Evolutionary conservation across 768 basidiomycete species (phyloP), one percentile per base, ranked within the genome.

Genomic region (Pisolithus microcarpus): DNA sequence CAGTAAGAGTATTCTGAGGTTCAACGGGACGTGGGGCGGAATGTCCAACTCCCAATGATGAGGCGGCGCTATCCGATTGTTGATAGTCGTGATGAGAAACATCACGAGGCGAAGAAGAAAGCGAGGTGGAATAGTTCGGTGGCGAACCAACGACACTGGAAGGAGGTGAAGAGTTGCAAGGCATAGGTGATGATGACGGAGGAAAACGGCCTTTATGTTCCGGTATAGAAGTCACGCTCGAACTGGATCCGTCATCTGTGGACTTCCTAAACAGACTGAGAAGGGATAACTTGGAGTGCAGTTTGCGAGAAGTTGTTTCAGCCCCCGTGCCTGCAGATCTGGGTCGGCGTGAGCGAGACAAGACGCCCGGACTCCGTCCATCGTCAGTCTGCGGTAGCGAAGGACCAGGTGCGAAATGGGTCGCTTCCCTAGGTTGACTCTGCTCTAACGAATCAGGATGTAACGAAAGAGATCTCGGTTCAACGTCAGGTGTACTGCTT

Each of bases 201-300:
- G 67, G 60, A 7, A 58, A 54, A 2, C 56, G 63, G 30, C 52
- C 58, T n/a, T 60, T 60, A 9, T 61, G 59, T 45, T 68, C 62
- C n/a, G 70, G 57, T 18, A 56, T 55, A 11, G 65, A 61, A 52
- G 62, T 52, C 62, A 70, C 46, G 69, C 74, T 67, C 10, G 65
- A 67, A 43, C 57, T 56, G 5, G 66, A 69, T 24, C 67, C 64
- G 31, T 70, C 73, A 11, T 65, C 74, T 11, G 69, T 72, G 0
- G 71, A 53, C 67, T 83, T 85, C 74, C 79, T 84, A 72, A 89
- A 88, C 15, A 89, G 72, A 57, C 79, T 82, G 56, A 88, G 71
- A 48, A 90, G 70, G 21, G 87, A 88, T 51, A 87, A 77, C 65
- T 90, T 90, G 65, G 82, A 81, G 24, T 77, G 76, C 4, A 86